phyloP scores from a whole-genome alignment of 352 stramenopile species.

The Saprolegnia diclina region DNA sequence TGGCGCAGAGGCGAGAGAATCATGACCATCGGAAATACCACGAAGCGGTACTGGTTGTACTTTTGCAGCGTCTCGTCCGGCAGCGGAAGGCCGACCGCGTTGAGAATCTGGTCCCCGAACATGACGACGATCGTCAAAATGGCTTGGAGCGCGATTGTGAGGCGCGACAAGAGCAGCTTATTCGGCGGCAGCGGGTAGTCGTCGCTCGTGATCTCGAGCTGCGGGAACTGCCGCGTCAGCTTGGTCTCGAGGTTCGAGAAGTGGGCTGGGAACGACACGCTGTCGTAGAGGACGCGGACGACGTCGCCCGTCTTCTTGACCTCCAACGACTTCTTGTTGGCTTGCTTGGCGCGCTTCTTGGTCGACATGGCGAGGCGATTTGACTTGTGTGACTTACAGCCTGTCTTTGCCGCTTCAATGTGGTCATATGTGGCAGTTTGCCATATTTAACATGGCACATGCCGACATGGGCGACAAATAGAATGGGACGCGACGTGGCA shows the following conservation, averaged over 20 bases:
- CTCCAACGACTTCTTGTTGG: neutral
- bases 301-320: slow-evolving; percentile 6
- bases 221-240: slow-evolving; percentile 1
- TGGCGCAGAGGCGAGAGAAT: slow-evolving; percentile 19
- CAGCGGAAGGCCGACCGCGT: neutral
- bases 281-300: slow-evolving; percentile 20
- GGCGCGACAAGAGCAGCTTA: slow-evolving; percentile 8
- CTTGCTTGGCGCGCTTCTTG: slow-evolving; percentile 18
- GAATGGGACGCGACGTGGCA: neutral
- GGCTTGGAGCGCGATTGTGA: slow-evolving; percentile 15
- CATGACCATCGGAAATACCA: slow-evolving; percentile 5
- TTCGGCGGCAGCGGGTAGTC: slow-evolving; percentile 16
- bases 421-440: neutral
- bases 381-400: slow-evolving; percentile 2
- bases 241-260: neutral
- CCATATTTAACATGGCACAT: no score
- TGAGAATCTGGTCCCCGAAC: slow-evolving; percentile 11
- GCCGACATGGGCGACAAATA: neutral
- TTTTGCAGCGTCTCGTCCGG: neutral
- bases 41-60: slow-evolving; percentile 10
- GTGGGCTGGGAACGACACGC: neutral
- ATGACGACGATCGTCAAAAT: slow-evolving; percentile 18
- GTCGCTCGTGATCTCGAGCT: neutral
- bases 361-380: slow-evolving; percentile 18
- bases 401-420: neutral